Conservation (phyloP, 805 yeast genomes). For the Saturnispora silvae region DNA sequence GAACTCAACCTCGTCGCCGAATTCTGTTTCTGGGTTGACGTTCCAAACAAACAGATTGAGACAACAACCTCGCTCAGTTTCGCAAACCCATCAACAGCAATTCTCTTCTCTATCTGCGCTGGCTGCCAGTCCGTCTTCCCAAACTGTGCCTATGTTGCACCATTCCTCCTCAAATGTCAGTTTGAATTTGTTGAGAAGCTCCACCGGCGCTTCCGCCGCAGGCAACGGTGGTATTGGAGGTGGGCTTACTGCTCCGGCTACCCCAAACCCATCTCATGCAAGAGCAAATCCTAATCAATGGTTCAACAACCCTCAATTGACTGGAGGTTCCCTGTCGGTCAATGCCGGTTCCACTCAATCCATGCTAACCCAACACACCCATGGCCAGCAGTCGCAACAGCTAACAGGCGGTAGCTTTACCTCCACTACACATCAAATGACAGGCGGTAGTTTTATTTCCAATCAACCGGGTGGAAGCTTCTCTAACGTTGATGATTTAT, state of each 20-base stretch:
- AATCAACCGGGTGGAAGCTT: constrained; percentile 9
- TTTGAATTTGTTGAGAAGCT: constrained; percentile 20
- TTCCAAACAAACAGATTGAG: constrained; percentile 24
- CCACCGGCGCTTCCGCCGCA: no score
- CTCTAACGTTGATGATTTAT: constrained; percentile 8
- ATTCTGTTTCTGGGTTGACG: constrained; percentile 13
- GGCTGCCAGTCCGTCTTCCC: constrained; percentile 5
- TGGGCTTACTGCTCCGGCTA: constrained; percentile 18
- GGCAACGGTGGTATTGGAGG: constrained; percentile 9
- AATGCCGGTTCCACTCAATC: not conserved
- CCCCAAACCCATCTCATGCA: constrained; percentile 14
- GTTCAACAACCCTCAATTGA: constrained; percentile 20
- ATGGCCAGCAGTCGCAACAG: no score
- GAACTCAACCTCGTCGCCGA: constrained; percentile 14
- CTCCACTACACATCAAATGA: constrained; percentile 1
- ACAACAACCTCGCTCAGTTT: constrained; percentile 26
- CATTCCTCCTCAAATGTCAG: constrained; percentile 26
- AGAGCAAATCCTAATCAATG: constrained; percentile 10
- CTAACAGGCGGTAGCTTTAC: constrained; percentile 4
- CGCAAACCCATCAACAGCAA: constrained; percentile 14
- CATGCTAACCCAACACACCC: no score
- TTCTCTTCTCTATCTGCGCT: constrained; percentile 4
- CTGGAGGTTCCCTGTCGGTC: constrained; percentile 17
- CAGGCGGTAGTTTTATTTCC: constrained; percentile 5
- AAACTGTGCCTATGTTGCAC: constrained; percentile 14